phyloP scores from a whole-genome alignment of 495 filamentous ascomycete genomes.

The Neurospora sp. region DNA sequence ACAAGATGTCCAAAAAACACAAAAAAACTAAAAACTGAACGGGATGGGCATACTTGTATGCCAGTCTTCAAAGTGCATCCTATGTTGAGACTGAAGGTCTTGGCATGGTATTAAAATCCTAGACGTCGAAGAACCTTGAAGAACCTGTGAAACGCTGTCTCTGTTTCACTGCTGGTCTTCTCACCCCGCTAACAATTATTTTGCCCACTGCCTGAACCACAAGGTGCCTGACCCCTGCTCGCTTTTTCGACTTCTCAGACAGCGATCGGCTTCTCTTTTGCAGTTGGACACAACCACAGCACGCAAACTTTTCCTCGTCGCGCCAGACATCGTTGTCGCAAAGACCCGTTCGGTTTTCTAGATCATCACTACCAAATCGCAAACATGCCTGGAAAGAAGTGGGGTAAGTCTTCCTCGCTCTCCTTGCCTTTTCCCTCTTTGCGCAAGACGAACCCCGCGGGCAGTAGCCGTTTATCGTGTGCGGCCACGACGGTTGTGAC shows the following conservation, averaged over 20 bases:
- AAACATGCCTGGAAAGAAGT: constrained; percentile 24
- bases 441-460: not conserved
- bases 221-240: not conserved
- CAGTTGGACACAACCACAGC: not conserved
- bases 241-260: not conserved
- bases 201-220: not conserved
- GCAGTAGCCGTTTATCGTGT: not conserved
- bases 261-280: not conserved
- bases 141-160: not conserved
- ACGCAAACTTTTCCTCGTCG: not conserved
- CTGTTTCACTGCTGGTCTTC: not conserved
- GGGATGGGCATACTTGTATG: not conserved
- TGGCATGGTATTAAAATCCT: not conserved
- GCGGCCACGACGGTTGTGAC: not conserved
- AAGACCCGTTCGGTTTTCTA: not conserved
- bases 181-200: not conserved
- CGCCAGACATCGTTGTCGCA: not conserved
- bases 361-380: not conserved
- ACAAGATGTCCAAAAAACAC: not conserved
- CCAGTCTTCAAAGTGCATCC: not conserved
- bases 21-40: no score
- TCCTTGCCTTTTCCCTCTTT: constrained; percentile 5
- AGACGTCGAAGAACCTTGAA: not conserved
- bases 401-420: constrained; percentile 23
- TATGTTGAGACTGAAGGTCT: not conserved